These are phyloP conservation scores for Phoma herbarum DNA, from an alignment of 2,329 filamentous ascomycete species.

Conservation along the genomic window DNA sequence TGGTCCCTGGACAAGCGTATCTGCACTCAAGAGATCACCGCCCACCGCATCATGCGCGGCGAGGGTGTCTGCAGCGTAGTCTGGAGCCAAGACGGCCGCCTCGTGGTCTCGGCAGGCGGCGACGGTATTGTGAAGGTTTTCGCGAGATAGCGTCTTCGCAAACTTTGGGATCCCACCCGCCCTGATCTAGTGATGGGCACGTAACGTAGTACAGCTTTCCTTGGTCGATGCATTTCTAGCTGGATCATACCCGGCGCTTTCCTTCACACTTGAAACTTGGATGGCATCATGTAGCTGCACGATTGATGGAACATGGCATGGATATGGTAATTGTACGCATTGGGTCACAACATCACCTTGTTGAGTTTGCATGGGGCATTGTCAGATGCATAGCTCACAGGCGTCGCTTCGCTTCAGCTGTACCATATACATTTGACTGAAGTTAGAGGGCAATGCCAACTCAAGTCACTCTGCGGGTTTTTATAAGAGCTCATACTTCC, in stretches of 20 bases:
- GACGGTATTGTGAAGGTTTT: conserved; percentile 97
- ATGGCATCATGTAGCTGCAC: conserved; percentile 23
- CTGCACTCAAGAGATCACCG: conserved; percentile 94
- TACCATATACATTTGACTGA: conserved; percentile 18
- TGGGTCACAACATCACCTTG: conserved; percentile 1
- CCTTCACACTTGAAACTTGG: conserved; percentile 8
- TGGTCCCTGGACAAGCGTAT: conserved; percentile 96
- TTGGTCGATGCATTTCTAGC: conserved; percentile 22
- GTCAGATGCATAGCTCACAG: conserved; percentile 11
- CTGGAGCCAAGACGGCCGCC: conserved; percentile 94
- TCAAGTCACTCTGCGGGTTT: neutral
- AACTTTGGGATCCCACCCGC: neutral
- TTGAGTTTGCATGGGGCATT: conserved; percentile 3
- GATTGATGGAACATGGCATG: conserved; percentile 23
- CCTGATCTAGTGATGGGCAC: neutral
- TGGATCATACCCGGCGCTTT: conserved; percentile 24
- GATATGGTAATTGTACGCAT: conserved; percentile 20
- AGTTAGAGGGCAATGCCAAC: neutral
- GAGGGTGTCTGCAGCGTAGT: conserved; percentile 94
- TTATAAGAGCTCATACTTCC: neutral
- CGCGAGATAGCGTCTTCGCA: conserved; percentile 44
- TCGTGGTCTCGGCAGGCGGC: conserved; percentile 93
- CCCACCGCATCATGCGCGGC: conserved; percentile 91
- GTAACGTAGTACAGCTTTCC: conserved; percentile 10
- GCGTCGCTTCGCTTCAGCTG: conserved; percentile 16